phyloP scores from a whole-genome alignment of 345 rosid genomes.

The Moricandia arvensis region DNA sequence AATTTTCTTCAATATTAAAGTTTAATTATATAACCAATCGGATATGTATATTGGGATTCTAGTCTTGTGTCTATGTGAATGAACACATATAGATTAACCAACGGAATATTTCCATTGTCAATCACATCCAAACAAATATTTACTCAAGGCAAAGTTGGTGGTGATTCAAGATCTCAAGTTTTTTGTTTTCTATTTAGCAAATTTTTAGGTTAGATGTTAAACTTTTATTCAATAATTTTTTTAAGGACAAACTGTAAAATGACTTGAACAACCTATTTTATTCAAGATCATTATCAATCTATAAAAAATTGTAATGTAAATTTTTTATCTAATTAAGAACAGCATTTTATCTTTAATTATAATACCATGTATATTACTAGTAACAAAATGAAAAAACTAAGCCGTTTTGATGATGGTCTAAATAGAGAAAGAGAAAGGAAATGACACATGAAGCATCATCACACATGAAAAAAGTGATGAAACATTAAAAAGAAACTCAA shows the following conservation, averaged over 20 bases:
- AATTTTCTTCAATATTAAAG: too few relatives aligned
- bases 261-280: too few relatives aligned
- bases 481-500: neutral
- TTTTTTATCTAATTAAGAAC: neutral
- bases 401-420: neutral
- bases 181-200: too few relatives aligned
- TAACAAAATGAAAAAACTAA: neutral
- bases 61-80: too few relatives aligned
- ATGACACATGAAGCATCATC: neutral
- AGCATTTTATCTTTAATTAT: neutral
- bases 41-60: too few relatives aligned
- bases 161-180: slow-evolving; percentile 17
- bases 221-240: too few relatives aligned
- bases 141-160: slow-evolving; percentile 19
- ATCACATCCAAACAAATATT: slow-evolving; percentile 26
- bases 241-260: too few relatives aligned
- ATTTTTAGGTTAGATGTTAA: too few relatives aligned
- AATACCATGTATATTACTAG: neutral
- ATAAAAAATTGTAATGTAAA: neutral
- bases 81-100: neutral
- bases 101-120: neutral
- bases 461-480: neutral
- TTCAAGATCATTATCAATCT: neutral
- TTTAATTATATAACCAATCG: too few relatives aligned
- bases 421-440: neutral